Percentiles rank a stretch among this genome's conserved stretches.
These are phyloP conservation scores for Trametes meyenii DNA, from an alignment of 768 basidiomycete species.

Conservation along the genomic window DNA sequence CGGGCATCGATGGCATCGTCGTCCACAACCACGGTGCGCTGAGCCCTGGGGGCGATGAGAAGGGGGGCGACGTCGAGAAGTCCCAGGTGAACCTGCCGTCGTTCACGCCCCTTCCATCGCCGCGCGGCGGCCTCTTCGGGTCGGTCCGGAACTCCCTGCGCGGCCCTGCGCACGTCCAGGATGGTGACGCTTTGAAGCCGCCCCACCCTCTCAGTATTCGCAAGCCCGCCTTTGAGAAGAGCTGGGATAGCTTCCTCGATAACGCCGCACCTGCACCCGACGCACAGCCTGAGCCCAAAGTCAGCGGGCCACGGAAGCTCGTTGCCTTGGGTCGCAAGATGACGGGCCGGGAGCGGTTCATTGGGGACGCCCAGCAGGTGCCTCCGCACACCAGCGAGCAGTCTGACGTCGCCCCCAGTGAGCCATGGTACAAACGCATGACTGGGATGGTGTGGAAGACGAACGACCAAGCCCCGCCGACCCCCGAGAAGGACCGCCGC, in stretches of 20 bases:
- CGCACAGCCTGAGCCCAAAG: conserved; percentile 24
- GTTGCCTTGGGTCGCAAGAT: conserved; percentile 49
- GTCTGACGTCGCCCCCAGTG: conserved; percentile 14
- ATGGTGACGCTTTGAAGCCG: conserved; percentile 1
- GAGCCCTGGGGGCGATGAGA: conserved; percentile 17
- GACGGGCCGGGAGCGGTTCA: conserved; percentile 34
- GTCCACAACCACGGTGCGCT: conserved; percentile 17
- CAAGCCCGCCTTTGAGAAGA: conserved; percentile 40
- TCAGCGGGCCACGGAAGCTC: conserved; percentile 42
- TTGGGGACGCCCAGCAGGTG: conserved; percentile 29
- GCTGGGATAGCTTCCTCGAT: conserved; percentile 50
- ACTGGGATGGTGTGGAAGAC: conserved; percentile 35
- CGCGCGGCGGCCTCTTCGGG: conserved; percentile 31
- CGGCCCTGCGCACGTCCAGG: not conserved
- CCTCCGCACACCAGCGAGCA: not conserved
- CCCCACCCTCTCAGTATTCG: conserved; percentile 26
- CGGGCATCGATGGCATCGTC: conserved; percentile 48
- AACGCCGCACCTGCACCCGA: conserved; percentile 24
- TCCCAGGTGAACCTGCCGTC: conserved; percentile 32
- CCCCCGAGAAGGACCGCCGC: conserved; percentile 1
- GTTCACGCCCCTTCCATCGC: conserved; percentile 52
- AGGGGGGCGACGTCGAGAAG: conserved; percentile 23
- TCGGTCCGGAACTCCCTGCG: conserved; percentile 40
- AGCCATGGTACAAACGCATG: conserved; percentile 43
- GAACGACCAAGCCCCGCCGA: not conserved